Evolutionary conservation across 2,329 filamentous ascomycete species (phyloP).

Genomic region (Fusarium sp.): DNA sequence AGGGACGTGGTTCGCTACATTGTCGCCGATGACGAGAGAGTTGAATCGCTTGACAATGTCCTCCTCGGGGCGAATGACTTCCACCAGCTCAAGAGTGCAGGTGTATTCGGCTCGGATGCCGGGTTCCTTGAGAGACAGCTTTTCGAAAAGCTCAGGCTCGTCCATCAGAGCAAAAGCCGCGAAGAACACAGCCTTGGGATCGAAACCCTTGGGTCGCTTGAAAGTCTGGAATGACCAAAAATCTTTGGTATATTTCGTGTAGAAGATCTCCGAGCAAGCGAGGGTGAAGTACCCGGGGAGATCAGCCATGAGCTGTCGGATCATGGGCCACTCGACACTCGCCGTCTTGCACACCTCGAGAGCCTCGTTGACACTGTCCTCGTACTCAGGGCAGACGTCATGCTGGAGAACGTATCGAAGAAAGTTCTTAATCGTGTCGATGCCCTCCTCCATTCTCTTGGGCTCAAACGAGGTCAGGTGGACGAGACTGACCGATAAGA

Average conservation of each 20-base stretch:
- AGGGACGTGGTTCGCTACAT: constrained; percentile 48
- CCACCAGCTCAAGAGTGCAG: constrained; percentile 68
- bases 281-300: constrained; percentile 84
- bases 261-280: constrained; percentile 76
- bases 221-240: constrained; percentile 44
- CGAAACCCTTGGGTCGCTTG: constrained; percentile 50
- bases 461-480: constrained; percentile 65
- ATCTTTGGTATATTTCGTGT: constrained; percentile 41
- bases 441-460: constrained; percentile 63
- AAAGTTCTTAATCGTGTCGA: constrained; percentile 82
- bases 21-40: constrained; percentile 47
- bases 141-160: constrained; percentile 45
- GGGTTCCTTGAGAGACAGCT: constrained; percentile 33
- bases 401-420: constrained; percentile 88
- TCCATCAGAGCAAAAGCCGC: constrained; percentile 55
- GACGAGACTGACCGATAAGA: constrained; percentile 71
- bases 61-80: constrained; percentile 57
- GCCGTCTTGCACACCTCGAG: constrained; percentile 73
- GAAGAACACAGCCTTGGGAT: constrained; percentile 55
- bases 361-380: constrained; percentile 71
- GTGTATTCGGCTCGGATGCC: constrained; percentile 58
- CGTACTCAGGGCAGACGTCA: constrained; percentile 85
- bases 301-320: constrained; percentile 58
- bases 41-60: constrained; percentile 57
- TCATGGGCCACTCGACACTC: constrained; percentile 70